These are phyloP conservation scores for Daldinia grandis DNA, from an alignment of 495 filamentous ascomycete genomes.

Conservation along the genomic window DNA sequence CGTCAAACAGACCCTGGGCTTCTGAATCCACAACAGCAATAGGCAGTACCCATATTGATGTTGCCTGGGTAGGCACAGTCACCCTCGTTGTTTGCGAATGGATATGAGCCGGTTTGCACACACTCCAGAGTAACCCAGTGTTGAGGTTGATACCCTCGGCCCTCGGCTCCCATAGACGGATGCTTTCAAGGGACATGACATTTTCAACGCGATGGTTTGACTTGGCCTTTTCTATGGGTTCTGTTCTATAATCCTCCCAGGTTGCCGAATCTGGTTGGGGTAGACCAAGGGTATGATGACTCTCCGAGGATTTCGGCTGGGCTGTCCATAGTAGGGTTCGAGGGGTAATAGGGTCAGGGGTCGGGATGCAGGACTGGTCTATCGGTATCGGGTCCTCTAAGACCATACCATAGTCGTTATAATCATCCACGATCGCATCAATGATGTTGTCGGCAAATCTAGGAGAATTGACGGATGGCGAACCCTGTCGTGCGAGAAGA, in stretches of 20 bases:
- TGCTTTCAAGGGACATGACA: conserved; percentile 39
- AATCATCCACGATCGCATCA: conserved; percentile 48
- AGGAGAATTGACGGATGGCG: conserved; percentile 12
- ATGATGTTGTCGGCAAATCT: conserved; percentile 40
- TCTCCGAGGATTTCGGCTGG: background rate
- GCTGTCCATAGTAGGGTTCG: conserved; percentile 34
- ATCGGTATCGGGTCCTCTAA: conserved; percentile 37
- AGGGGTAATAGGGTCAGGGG: background rate
- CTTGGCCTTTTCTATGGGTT: conserved; percentile 19
- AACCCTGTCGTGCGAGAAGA: conserved; percentile 34
- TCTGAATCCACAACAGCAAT: background rate
- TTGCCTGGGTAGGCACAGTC: background rate
- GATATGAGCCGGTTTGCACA: conserved; percentile 16
- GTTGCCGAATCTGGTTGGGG: conserved; percentile 39
- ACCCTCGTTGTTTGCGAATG: conserved; percentile 21
- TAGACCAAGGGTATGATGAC: conserved; percentile 26
- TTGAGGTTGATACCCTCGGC: conserved; percentile 17
- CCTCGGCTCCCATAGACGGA: conserved; percentile 38
- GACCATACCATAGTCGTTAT: conserved; percentile 36
- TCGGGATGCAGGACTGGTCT: conserved; percentile 1
- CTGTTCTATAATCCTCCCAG: conserved; percentile 40
- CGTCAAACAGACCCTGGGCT: conserved; percentile 30
- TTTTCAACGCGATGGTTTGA: conserved; percentile 24
- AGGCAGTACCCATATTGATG: conserved; percentile 22
- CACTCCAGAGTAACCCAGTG: conserved; percentile 28